phyloP scores from a whole-genome alignment of 2,329 filamentous ascomycete species.

The Trichoderma koningii region DNA sequence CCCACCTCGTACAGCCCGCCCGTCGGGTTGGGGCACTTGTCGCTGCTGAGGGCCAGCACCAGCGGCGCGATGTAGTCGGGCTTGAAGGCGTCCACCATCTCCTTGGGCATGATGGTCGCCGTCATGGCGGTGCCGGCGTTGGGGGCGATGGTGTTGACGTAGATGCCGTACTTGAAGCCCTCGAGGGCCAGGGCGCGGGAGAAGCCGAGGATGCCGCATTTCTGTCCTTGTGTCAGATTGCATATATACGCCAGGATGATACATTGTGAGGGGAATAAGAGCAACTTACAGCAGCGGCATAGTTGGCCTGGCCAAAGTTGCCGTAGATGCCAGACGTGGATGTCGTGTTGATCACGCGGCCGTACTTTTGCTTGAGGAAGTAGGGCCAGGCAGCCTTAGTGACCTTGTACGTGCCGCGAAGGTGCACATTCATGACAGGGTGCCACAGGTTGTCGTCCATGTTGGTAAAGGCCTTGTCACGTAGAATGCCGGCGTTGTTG shows the following conservation, averaged over 20 bases:
- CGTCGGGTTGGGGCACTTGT: conserved; percentile 82
- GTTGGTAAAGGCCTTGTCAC: conserved; percentile 97
- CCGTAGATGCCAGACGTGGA: conserved; percentile 97
- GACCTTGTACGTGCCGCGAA: conserved; percentile 92
- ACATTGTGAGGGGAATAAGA: neutral
- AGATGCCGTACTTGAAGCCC: conserved; percentile 96
- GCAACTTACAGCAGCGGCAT: conserved; percentile 75
- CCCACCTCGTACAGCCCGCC: conserved; percentile 93
- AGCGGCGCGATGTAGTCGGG: conserved; percentile 96
- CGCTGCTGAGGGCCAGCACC: conserved; percentile 79
- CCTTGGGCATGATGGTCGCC: conserved; percentile 88
- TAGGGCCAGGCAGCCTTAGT: conserved; percentile 98
- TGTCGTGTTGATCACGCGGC: conserved; percentile 93
- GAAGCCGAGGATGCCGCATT: conserved; percentile 92
- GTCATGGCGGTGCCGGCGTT: conserved; percentile 98
- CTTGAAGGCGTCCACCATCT: conserved; percentile 98
- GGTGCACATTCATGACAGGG: conserved; percentile 86
- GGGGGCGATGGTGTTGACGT: conserved; percentile 95
- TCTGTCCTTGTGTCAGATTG: conserved; percentile 50
- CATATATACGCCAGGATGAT: neutral
- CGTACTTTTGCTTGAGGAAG: conserved; percentile 98
- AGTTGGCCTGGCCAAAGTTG: conserved; percentile 99
- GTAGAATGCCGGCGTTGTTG: conserved; percentile 97
- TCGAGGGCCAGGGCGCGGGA: conserved; percentile 90
- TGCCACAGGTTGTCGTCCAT: conserved; percentile 97